phyloP scores from a whole-genome alignment of 2,329 filamentous ascomycete species.

The Phaeomoniella chlamydospora region DNA sequence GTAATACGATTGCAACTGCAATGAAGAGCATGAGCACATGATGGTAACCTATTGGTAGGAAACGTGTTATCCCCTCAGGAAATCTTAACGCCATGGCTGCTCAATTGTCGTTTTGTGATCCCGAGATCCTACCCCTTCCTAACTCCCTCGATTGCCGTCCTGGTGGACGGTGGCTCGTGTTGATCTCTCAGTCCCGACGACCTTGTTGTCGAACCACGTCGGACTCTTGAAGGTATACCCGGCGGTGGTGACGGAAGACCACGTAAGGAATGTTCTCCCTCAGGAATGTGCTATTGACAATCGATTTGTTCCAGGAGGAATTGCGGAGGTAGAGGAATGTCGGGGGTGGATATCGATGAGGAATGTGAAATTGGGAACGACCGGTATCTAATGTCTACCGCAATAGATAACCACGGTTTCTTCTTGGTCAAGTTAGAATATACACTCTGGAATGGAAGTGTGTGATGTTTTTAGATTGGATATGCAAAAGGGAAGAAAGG shows the following conservation, averaged over 20 bases:
- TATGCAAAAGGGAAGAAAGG: constrained; percentile 1
- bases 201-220: background rate
- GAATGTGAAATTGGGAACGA: background rate
- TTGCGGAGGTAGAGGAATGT: constrained; percentile 3
- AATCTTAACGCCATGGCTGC: constrained; percentile 16
- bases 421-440: background rate
- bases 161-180: constrained; percentile 4
- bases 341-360: background rate
- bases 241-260: constrained; percentile 14
- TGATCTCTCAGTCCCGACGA: constrained; percentile 3
- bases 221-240: constrained; percentile 4
- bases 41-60: constrained; percentile 53
- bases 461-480: background rate
- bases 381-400: background rate
- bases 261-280: background rate
- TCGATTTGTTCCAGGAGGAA: background rate
- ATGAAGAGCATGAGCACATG: constrained; percentile 97
- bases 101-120: constrained; percentile 1
- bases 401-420: too few relatives aligned
- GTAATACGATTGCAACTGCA: constrained; percentile 78
- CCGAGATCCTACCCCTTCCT: constrained; percentile 2
- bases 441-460: too few relatives aligned
- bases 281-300: too few relatives aligned
- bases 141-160: constrained; percentile 3
- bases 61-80: constrained; percentile 22